A percentile compares a stretch with the other conserved stretches of the same genome.
Evolutionary conservation across 2,329 filamentous ascomycete genomes (phyloP).

Genomic region (Fusarium buxicola): DNA sequence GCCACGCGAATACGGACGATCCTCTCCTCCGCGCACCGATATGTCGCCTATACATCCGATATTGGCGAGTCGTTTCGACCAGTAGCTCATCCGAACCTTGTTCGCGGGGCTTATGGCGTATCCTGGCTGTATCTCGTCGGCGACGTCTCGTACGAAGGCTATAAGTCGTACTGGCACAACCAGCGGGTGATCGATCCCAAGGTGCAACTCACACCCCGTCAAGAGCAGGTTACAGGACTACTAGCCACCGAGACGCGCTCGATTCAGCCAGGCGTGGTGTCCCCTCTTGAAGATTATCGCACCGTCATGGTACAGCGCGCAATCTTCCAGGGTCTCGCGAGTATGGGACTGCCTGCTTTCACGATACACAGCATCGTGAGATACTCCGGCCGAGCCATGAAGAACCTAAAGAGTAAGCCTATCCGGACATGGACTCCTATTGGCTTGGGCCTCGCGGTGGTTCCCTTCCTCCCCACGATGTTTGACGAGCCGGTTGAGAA

Average conservation of each 20-base stretch:
- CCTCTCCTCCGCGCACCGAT: constrained; percentile 89
- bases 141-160: constrained; percentile 92
- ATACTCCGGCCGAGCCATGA: constrained; percentile 89
- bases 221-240: constrained; percentile 62
- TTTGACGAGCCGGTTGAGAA: constrained; percentile 95
- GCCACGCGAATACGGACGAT: constrained; percentile 87
- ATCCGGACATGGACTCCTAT: constrained; percentile 91
- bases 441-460: constrained; percentile 80
- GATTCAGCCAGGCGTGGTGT: constrained; percentile 57
- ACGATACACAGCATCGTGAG: constrained; percentile 94
- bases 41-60: constrained; percentile 96
- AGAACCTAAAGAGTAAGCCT: constrained; percentile 78
- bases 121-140: constrained; percentile 94
- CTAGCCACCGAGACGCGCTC: constrained; percentile 48
- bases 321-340: constrained; percentile 89
- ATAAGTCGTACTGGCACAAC: constrained; percentile 93
- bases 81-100: constrained; percentile 85
- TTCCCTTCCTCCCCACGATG: constrained; percentile 84
- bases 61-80: constrained; percentile 97
- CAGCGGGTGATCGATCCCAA: constrained; percentile 79
- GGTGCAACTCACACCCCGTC: constrained; percentile 63
- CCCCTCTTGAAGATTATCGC: constrained; percentile 88
- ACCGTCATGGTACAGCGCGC: constrained; percentile 92
- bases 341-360: constrained; percentile 93
- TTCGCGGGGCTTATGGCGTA: constrained; percentile 86